These are phyloP conservation scores for Plantago ovata DNA, from an alignment of 257 asterid genomes.

Conservation along the genomic window DNA sequence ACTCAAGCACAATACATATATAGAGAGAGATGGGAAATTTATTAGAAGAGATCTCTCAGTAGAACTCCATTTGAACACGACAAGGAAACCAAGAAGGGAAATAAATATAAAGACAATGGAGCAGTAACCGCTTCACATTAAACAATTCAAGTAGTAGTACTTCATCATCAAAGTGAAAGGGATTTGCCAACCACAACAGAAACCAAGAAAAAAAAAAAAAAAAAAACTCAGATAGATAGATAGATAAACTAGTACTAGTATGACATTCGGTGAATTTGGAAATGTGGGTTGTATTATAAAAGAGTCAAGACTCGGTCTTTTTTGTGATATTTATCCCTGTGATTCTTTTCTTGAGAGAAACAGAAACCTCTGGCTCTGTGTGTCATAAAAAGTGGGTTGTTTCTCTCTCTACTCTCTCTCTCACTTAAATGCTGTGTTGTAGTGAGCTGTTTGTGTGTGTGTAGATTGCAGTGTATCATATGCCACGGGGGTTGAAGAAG, in stretches of 20 bases:
- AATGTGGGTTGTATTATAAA: slow-evolving; percentile 19
- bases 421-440: slow-evolving; percentile 27
- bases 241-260: not conserved
- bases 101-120: slow-evolving; percentile 12
- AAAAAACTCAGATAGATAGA: not conserved
- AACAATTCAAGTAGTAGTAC: too few species aligned
- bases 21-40: slow-evolving; percentile 20
- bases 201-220: slow-evolving; percentile 8
- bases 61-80: slow-evolving; percentile 33
- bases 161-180: slow-evolving; percentile 32
- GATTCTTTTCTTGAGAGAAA: slow-evolving; percentile 50
- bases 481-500: slow-evolving; percentile 20
- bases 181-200: slow-evolving; percentile 30
- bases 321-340: slow-evolving; percentile 11
- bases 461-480: slow-evolving; percentile 32
- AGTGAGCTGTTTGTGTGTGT: slow-evolving; percentile 28
- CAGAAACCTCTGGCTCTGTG: slow-evolving; percentile 25
- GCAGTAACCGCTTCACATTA: too few species aligned
- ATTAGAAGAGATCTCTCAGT: slow-evolving; percentile 11
- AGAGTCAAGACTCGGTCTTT: slow-evolving; percentile 18
- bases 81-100: slow-evolving; percentile 20
- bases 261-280: slow-evolving; percentile 11
- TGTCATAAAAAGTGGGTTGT: slow-evolving; percentile 30
- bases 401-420: slow-evolving; percentile 23
- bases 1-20: slow-evolving; percentile 22